Conservation (phyloP, 2,329 filamentous ascomycete genomes). For the Scopulariopsis brevicaulis region DNA sequence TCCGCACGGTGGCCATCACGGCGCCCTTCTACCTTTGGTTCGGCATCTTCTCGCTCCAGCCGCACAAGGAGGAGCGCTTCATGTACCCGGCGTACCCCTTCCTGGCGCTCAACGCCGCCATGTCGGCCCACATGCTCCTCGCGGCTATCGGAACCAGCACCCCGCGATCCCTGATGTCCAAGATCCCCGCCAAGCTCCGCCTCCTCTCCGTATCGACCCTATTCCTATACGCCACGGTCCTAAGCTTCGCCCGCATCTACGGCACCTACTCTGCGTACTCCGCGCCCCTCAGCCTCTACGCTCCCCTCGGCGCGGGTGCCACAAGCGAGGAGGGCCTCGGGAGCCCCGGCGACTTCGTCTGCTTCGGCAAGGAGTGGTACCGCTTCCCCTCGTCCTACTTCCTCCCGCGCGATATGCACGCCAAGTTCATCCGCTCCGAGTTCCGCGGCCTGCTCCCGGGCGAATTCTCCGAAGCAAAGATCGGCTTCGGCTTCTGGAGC, state of each 20-base stretch:
- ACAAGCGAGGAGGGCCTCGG: conserved; percentile 34
- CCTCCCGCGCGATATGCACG: conserved; percentile 68
- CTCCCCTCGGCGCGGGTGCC: conserved; percentile 47
- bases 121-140: conserved; percentile 72
- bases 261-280: conserved; percentile 74
- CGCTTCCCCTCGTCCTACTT: conserved; percentile 92
- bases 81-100: conserved; percentile 97
- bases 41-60: conserved; percentile 78
- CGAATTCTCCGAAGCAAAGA: conserved; percentile 68
- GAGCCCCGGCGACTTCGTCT: conserved; percentile 56
- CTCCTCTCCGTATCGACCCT: conserved; percentile 47
- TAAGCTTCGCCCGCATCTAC: conserved; percentile 61
- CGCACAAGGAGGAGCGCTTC: conserved; percentile 96
- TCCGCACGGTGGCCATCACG: conserved; percentile 69
- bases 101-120: conserved; percentile 76
- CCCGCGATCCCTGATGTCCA: conserved; percentile 54
- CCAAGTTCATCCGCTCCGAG: conserved; percentile 84
- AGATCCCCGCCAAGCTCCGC: conserved; percentile 66
- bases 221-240: conserved; percentile 51
- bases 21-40: conserved; percentile 93
- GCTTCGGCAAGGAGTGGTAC: conserved; percentile 96
- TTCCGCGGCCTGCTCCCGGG: conserved; percentile 84
- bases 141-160: conserved; percentile 61
- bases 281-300: conserved; percentile 64
- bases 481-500: conserved; percentile 60